Percentiles rank a stretch among this genome's conserved stretches.
Evolutionary conservation across 768 basidiomycete genomes (phyloP).

Genomic region (Dentipellis fragilis): DNA sequence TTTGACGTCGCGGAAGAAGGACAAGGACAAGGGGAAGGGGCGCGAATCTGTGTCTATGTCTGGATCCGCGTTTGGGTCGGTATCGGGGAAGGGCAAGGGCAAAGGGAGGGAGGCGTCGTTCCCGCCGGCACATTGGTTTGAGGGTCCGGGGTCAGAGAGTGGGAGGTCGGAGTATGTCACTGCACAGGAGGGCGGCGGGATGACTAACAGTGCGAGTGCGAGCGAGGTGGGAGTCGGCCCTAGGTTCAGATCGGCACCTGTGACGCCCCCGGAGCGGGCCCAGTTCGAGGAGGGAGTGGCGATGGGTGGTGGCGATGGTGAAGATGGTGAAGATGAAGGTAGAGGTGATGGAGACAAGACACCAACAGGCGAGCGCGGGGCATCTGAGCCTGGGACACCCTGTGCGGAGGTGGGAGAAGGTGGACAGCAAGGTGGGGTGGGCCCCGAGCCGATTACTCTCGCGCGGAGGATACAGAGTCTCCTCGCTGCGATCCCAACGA

Average conservation of each 20-base stretch:
- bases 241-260: background rate
- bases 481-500: conserved; percentile 28
- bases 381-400: no score
- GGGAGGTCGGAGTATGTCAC: background rate
- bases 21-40: background rate
- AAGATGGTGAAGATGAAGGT: no score
- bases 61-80: background rate
- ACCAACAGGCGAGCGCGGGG: no score
- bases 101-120: background rate
- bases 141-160: no score
- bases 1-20: background rate
- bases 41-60: background rate
- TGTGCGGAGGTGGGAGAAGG: background rate
- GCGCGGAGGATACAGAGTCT: conserved; percentile 43
- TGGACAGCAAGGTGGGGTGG: conserved; percentile 7
- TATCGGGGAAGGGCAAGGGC: background rate
- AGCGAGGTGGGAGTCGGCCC: background rate
- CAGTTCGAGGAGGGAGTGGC: background rate
- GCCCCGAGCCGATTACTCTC: conserved; percentile 33
- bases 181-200: background rate
- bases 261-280: background rate
- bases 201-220: background rate
- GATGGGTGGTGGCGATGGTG: no score
- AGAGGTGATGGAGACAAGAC: no score
- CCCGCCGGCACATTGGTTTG: background rate